Conservation (phyloP, 2,329 filamentous ascomycete genomes). For the Aschersonia sp. region DNA sequence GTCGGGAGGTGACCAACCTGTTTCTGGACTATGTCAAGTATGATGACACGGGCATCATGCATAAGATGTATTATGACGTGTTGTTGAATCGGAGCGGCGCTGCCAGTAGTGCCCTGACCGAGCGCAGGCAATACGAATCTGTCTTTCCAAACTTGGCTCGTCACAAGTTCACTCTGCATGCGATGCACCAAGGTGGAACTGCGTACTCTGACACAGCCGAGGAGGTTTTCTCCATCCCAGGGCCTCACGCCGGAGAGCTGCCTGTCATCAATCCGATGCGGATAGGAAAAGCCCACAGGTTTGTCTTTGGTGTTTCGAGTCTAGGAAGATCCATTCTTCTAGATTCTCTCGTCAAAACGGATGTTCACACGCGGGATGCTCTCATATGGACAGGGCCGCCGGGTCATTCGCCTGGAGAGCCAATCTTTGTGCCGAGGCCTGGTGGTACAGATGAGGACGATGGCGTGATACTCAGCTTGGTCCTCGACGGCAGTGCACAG, state of each 20-base stretch:
- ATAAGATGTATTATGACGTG: slow-evolving; percentile 55
- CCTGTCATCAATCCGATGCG: slow-evolving; percentile 49
- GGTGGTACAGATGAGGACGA: slow-evolving; percentile 40
- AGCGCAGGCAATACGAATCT: slow-evolving; percentile 20
- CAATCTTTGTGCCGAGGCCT: slow-evolving; percentile 45
- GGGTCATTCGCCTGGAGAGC: slow-evolving; percentile 53
- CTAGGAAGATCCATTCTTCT: slow-evolving; percentile 44
- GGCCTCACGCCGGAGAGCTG: slow-evolving; percentile 44
- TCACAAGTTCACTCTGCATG: slow-evolving; percentile 21
- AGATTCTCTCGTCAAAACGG: slow-evolving; percentile 52
- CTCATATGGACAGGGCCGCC: slow-evolving; percentile 40
- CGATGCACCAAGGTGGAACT: slow-evolving; percentile 2
- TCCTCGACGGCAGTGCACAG: slow-evolving; percentile 44
- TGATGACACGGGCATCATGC: slow-evolving; percentile 48
- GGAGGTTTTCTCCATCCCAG: slow-evolving; percentile 29
- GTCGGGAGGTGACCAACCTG: slow-evolving; percentile 27
- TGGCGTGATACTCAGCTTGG: slow-evolving; percentile 45
- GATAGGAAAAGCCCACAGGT: slow-evolving; percentile 38
- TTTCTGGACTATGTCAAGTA: slow-evolving; percentile 53
- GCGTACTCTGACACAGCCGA: slow-evolving; percentile 11
- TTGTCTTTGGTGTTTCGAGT: slow-evolving; percentile 41
- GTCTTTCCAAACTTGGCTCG: slow-evolving; percentile 24
- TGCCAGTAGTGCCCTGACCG: slow-evolving; percentile 26
- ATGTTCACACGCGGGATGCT: slow-evolving; percentile 35
- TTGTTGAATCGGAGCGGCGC: slow-evolving; percentile 38